Evolutionary conservation across 768 basidiomycete species (phyloP), one percentile per base, ranked within the genome.

Genomic region (Trametes coccinea): DNA sequence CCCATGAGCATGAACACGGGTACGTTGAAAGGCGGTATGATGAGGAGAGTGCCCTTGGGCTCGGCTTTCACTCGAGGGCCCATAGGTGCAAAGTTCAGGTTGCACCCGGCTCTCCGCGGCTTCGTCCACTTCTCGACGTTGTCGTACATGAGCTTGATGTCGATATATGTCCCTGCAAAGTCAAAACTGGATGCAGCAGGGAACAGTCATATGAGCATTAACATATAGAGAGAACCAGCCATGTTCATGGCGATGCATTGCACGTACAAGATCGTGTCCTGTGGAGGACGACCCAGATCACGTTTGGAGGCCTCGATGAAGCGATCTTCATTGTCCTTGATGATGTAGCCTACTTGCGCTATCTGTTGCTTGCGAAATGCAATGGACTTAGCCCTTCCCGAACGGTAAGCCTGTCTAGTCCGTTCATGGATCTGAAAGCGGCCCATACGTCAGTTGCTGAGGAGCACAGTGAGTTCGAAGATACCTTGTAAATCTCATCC

Each of bases 71-170:
- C 79, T 13, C 80, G 77, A 1, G 91, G 90, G 5, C 79, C 76
- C 79, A 90, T 82, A 0, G 84, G 74, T 4, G 75, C 77, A 67
- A 78, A 89, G 66, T 79, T 84, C 53, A 89, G 16, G 22, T 72
- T 79, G 66, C 88, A 88, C 0, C 80, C 68, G 2, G 84, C 80
- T 31, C 74, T 80, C 59, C 87, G 82, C 0, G 89, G 79, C 68
- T 85, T 86, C 0, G 87, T 77, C 93, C 93, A 95, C 66, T 83
- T 86, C 39, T 85, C 86, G 47, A 95, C 82, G 60, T 81, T 82
- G 40, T 82, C 76, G 67, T 89, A 75, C 13, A 79, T 43, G 41
- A n/a, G 41, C 2, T 5, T 43, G 41, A 43, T 5, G n/a, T 43
- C 41, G 41, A 43, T 37, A 11, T 37, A 37, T 11, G 11, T 77